Conservation (phyloP, 75 land plant species). For the Pinus tabuliformis region DNA sequence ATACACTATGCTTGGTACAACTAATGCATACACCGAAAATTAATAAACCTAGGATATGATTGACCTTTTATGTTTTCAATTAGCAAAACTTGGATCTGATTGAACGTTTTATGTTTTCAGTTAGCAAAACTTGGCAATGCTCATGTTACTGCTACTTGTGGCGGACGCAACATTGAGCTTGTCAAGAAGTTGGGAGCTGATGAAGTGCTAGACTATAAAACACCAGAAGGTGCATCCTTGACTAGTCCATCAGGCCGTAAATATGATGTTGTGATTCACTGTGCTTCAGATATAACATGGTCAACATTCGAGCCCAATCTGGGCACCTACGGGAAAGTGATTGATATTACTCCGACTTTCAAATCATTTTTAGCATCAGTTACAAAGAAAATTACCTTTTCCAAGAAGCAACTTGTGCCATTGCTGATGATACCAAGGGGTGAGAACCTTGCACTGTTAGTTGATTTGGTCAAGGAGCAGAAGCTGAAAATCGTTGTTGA, state of each 20-base stretch:
- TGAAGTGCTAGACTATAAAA: no score
- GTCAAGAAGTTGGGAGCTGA: no score
- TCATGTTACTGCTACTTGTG: no score
- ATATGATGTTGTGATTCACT: conserved; percentile 30
- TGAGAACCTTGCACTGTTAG: conserved; percentile 12
- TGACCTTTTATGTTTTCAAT: no score
- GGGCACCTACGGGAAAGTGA: conserved; percentile 12
- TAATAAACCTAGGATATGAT: no score
- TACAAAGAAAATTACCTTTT: conserved; percentile 9
- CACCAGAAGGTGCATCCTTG: neutral
- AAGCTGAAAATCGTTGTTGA: conserved; percentile 30
- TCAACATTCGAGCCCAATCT: conserved; percentile 25
- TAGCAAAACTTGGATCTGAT: no score
- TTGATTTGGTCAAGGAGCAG: conserved; percentile 15
- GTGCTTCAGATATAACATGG: conserved; percentile 13
- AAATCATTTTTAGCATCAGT: neutral
- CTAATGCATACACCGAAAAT: no score
- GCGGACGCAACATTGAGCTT: no score
- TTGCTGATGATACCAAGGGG: conserved; percentile 11
- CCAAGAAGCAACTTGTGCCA: conserved; percentile 19
- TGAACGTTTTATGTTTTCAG: no score
- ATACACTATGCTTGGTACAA: no score
- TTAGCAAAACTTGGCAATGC: no score
- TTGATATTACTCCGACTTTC: conserved; percentile 22
- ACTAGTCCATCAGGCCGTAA: conserved; percentile 21